A percentile compares a stretch with the other conserved stretches of the same genome.
Evolutionary conservation across 768 basidiomycete genomes (phyloP).

Genomic region (Suillus spraguei): DNA sequence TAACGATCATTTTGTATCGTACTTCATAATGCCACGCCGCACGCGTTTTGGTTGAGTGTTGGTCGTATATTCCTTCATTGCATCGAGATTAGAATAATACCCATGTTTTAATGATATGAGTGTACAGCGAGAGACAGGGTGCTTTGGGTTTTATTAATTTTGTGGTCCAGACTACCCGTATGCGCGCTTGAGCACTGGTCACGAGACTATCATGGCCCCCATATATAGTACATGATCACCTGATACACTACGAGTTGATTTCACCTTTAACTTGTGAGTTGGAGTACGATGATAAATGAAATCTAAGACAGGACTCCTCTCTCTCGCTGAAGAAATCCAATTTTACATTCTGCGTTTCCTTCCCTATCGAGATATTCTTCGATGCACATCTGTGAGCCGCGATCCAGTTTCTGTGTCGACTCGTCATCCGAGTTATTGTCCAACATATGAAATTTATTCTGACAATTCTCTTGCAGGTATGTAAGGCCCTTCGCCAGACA

Average conservation of each 20-base stretch:
- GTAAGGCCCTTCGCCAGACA: not conserved
- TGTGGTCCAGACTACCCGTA: not conserved
- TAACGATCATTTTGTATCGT: not conserved
- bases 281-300: not conserved
- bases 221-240: no score
- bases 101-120: not conserved
- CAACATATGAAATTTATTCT: not conserved
- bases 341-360: not conserved
- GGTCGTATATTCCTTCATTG: not conserved
- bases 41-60: not conserved
- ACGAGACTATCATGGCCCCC: no score
- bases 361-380: not conserved
- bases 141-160: not conserved
- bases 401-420: not conserved
- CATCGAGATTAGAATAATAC: conserved; percentile 2
- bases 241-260: no score
- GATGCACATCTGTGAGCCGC: not conserved
- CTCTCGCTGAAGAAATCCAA: not conserved
- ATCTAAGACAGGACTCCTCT: not conserved
- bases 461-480: not conserved
- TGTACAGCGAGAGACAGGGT: not conserved
- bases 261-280: no score
- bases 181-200: no score
- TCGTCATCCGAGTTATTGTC: no score
- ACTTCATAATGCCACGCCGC: no score